A percentile compares a stretch with the other conserved stretches of the same genome.
Evolutionary conservation across 2,329 filamentous ascomycete genomes (phyloP).

Genomic region (Cladosporium austrohemisphaericum): DNA sequence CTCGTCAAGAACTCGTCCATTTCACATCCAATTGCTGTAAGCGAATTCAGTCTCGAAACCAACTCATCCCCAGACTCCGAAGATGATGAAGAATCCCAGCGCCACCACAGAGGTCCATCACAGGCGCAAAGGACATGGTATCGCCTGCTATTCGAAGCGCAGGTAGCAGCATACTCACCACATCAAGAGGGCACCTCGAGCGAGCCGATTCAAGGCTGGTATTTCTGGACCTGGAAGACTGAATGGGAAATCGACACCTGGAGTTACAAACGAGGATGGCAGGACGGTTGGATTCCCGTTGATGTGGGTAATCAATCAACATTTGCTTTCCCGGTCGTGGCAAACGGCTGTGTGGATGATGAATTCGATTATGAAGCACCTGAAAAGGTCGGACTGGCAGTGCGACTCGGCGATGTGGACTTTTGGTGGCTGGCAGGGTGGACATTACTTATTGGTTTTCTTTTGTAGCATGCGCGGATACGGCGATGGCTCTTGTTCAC

Average conservation of each 20-base stretch:
- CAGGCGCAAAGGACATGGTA: conserved; percentile 23
- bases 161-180: conserved; percentile 21
- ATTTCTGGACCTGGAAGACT: conserved; percentile 26
- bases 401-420: not conserved
- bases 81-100: conserved; percentile 11
- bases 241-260: conserved; percentile 25
- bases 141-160: conserved; percentile 22
- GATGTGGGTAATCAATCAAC: conserved; percentile 20
- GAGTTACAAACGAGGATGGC: conserved; percentile 21
- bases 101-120: not conserved
- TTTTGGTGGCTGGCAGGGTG: not conserved
- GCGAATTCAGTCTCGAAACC: conserved; percentile 24
- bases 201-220: conserved; percentile 20
- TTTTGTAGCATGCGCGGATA: no score
- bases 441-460: not conserved
- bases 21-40: conserved; percentile 17
- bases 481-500: no score
- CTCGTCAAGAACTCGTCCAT: conserved; percentile 9
- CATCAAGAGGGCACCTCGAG: conserved; percentile 1
- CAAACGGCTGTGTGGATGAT: conserved; percentile 11
- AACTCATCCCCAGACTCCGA: conserved; percentile 17
- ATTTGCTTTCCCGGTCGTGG: conserved; percentile 20
- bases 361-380: conserved; percentile 8
- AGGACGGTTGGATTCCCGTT: conserved; percentile 21
- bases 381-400: not conserved